phyloP scores from a whole-genome alignment of 495 filamentous ascomycete species.

The Articulospora tetracladia region DNA sequence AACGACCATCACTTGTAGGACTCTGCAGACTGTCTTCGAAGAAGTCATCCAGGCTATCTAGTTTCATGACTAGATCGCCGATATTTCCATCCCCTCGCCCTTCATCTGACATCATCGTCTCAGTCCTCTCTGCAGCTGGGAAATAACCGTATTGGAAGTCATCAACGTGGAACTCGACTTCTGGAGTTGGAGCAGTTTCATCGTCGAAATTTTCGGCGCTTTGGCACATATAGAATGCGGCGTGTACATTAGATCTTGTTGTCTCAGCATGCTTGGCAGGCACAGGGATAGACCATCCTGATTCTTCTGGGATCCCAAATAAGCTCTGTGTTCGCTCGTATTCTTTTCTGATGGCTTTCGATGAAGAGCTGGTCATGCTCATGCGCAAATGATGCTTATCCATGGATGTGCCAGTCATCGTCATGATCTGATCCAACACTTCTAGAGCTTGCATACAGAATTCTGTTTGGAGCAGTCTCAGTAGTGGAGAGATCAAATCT shows the following conservation, averaged over 20 bases:
- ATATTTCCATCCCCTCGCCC: slow-evolving; percentile 68
- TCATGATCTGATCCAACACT: slow-evolving; percentile 91
- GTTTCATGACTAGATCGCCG: slow-evolving; percentile 81
- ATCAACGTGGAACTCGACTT: slow-evolving; percentile 88
- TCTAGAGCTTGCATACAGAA: slow-evolving; percentile 87
- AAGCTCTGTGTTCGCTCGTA: slow-evolving; percentile 91
- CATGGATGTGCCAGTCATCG: slow-evolving; percentile 87
- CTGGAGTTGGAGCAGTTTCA: slow-evolving; percentile 66
- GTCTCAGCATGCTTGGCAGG: slow-evolving; percentile 81
- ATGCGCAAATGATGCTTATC: slow-evolving; percentile 92
- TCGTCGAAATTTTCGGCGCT: slow-evolving; percentile 53
- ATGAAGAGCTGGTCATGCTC: slow-evolving; percentile 86
- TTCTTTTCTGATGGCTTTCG: slow-evolving; percentile 81
- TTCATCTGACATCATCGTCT: slow-evolving; percentile 91
- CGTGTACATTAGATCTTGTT: slow-evolving; percentile 90
- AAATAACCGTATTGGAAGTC: slow-evolving; percentile 84
- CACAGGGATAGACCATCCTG: slow-evolving; percentile 93
- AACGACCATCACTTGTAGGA: slow-evolving; percentile 49
- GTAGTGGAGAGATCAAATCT: slow-evolving; percentile 89
- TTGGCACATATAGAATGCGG: slow-evolving; percentile 88
- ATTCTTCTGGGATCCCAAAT: slow-evolving; percentile 94
- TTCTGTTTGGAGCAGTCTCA: slow-evolving; percentile 87
- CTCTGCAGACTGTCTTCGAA: slow-evolving; percentile 63
- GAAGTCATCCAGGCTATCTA: slow-evolving; percentile 94
- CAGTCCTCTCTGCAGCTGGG: slow-evolving; percentile 62